Percentiles rank a stretch among this genome's conserved stretches.
Conservation (phyloP, 1,139 yeast genomes). For the Hanseniaspora gamundiae region DNA sequence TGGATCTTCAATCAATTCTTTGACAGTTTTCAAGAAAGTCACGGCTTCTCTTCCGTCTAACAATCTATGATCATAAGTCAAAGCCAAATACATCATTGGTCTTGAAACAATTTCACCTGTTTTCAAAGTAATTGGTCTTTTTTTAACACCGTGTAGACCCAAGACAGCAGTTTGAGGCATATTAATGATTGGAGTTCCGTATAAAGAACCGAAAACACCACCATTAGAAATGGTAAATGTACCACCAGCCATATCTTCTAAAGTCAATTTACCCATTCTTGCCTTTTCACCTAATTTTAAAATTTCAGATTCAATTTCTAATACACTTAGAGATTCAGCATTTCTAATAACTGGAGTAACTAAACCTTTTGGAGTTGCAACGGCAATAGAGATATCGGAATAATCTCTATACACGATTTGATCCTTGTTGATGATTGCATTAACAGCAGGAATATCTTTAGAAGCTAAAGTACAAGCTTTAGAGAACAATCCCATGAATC, state of each 20-base stretch:
- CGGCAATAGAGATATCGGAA: constrained; percentile 92
- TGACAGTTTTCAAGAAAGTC: constrained; percentile 86
- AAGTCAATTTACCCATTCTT: constrained; percentile 89
- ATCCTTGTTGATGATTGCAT: constrained; percentile 90
- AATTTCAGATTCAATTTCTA: constrained; percentile 87
- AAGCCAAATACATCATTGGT: constrained; percentile 99
- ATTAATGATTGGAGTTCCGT: constrained; percentile 98
- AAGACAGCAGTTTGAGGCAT: constrained; percentile 97
- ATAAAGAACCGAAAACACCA: constrained; percentile 95
- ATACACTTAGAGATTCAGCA: constrained; percentile 80
- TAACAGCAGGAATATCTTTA: constrained; percentile 90
- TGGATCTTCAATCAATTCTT: constrained; percentile 98
- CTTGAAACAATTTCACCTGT: constrained; percentile 92
- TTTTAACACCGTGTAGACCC: constrained; percentile 95
- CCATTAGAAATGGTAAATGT: constrained; percentile 98
- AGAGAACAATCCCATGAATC: constrained; percentile 98
- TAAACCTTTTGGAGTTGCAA: constrained; percentile 98
- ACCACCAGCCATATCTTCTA: constrained; percentile 99
- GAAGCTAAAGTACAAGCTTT: constrained; percentile 90
- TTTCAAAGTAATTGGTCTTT: constrained; percentile 84
- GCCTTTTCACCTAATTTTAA: constrained; percentile 78
- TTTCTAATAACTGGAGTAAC: constrained; percentile 98
- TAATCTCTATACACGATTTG: constrained; percentile 94
- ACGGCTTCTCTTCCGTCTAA: constrained; percentile 99
- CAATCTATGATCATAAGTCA: constrained; percentile 96